phyloP scores from a whole-genome alignment of 805 yeast genomes.

The Wickerhamiella sorbophila region DNA sequence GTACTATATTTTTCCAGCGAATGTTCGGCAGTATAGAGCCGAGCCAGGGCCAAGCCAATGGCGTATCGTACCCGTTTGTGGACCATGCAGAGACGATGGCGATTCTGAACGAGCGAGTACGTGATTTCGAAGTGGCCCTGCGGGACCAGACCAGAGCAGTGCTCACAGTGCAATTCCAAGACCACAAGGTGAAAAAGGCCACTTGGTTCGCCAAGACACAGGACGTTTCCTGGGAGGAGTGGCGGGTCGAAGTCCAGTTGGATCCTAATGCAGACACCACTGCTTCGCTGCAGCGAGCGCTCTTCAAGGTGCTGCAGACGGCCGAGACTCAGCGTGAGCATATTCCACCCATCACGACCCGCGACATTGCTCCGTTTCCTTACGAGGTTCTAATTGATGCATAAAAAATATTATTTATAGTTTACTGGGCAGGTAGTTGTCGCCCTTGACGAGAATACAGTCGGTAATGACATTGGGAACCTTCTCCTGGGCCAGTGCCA shows the following conservation, averaged over 20 bases:
- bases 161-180: constrained; percentile 10
- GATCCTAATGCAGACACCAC: constrained; percentile 13
- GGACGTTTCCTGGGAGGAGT: constrained; percentile 52
- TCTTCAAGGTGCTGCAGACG: constrained; percentile 36
- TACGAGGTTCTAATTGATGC: constrained; percentile 28
- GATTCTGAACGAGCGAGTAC: constrained; percentile 11
- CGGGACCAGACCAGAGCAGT: constrained; percentile 11
- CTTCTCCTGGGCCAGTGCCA: constrained; percentile 21
- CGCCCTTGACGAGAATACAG: constrained; percentile 63
- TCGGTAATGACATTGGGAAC: constrained; percentile 35
- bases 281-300: constrained; percentile 28
- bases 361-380: constrained; percentile 54
- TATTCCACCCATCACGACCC: constrained; percentile 59
- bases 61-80: constrained; percentile 34
- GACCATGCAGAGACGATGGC: constrained; percentile 12
- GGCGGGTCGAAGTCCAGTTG: constrained; percentile 40
- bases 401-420: constrained; percentile 4
- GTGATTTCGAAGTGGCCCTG: constrained; percentile 7
- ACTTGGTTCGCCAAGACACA: constrained; percentile 44
- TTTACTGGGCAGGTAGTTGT: constrained; percentile 19
- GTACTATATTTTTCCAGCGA: constrained; percentile 55
- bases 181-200: constrained; percentile 28
- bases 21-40: constrained; percentile 53
- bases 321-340: constrained; percentile 47
- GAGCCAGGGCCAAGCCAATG: constrained; percentile 38